phyloP scores from a whole-genome alignment of 2,329 filamentous ascomycete genomes.

The Aspergillus tubingensis region DNA sequence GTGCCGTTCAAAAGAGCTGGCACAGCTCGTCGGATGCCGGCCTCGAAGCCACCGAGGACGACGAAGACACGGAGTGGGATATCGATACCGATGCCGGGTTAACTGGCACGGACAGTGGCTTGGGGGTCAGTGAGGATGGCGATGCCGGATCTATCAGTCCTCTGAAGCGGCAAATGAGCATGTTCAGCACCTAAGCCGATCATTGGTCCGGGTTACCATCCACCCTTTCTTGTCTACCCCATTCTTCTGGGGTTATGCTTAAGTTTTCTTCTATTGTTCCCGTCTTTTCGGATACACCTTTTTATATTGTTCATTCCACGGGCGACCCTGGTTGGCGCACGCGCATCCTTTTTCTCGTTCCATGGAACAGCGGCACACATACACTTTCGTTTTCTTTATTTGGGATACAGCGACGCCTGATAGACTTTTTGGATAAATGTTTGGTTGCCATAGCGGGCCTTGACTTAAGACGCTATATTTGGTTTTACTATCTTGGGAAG shows the following conservation, averaged over 20 bases:
- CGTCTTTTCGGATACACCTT: neutral
- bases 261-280: slow-evolving; percentile 3
- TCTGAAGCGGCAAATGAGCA: slow-evolving; percentile 71
- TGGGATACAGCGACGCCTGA: slow-evolving; percentile 3
- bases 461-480: neutral
- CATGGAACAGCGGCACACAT: neutral
- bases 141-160: slow-evolving; percentile 61
- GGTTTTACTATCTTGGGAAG: neutral
- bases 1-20: slow-evolving; percentile 88
- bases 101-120: slow-evolving; percentile 48
- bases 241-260: neutral
- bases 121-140: slow-evolving; percentile 68
- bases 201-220: too few relatives aligned
- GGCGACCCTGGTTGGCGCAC: slow-evolving; percentile 13
- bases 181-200: slow-evolving; percentile 60
- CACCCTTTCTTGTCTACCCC: neutral
- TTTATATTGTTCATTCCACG: slow-evolving; percentile 5
- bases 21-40: slow-evolving; percentile 49
- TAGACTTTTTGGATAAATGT: slow-evolving; percentile 1
- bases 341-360: neutral
- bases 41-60: slow-evolving; percentile 47
- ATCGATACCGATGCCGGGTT: slow-evolving; percentile 76
- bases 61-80: slow-evolving; percentile 73
- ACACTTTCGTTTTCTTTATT: neutral
- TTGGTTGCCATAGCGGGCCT: neutral